Conservation (phyloP, 2,329 filamentous ascomycete species). For the Trichoderma harzianum region DNA sequence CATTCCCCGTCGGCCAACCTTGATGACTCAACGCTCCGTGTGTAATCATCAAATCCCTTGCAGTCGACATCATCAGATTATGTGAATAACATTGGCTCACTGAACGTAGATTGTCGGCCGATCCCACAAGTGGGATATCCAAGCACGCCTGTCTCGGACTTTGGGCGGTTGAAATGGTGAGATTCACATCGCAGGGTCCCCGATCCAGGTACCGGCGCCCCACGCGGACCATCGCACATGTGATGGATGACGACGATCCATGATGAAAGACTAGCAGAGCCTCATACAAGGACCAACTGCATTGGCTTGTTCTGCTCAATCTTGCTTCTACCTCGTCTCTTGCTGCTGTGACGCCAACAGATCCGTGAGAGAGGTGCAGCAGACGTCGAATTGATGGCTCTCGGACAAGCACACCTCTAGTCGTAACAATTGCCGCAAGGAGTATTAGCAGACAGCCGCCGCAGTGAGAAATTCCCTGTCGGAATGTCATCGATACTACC, state of each 20-base stretch:
- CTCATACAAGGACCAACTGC: not conserved
- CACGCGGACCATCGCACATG: not conserved
- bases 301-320: not conserved
- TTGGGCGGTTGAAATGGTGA: not conserved
- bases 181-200: not conserved
- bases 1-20: not conserved
- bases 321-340: not conserved
- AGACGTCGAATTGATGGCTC: not conserved
- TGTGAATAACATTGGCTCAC: not conserved
- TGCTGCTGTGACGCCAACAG: not conserved
- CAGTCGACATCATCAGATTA: not conserved
- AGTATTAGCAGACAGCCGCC: not conserved
- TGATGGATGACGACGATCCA: not conserved
- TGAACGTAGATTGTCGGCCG: not conserved
- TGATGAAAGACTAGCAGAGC: not conserved
- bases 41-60: not conserved
- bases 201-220: not conserved
- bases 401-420: not conserved
- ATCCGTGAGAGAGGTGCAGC: not conserved
- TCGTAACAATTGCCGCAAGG: not conserved
- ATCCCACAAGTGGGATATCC: not conserved
- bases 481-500: not conserved
- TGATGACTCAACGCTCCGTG: no score
- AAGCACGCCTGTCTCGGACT: not conserved
- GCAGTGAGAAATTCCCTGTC: not conserved